phyloP scores from a whole-genome alignment of 495 filamentous ascomycete genomes.

The Tricharina praecox region DNA sequence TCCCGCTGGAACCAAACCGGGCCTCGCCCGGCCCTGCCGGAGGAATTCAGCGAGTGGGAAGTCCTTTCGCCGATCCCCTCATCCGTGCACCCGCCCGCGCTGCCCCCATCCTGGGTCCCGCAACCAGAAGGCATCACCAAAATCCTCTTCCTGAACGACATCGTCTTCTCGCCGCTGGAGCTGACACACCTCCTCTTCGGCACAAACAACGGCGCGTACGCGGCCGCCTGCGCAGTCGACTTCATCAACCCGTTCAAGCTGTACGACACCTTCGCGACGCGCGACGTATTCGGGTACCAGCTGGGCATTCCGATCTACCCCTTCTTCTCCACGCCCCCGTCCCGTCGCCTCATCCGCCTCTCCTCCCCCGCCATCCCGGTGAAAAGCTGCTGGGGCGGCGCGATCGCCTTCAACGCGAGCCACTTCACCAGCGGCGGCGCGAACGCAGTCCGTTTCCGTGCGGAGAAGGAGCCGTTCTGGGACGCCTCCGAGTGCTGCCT shows the following conservation, averaged over 20 bases:
- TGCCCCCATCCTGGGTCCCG: constrained; percentile 20
- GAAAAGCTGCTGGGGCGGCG: constrained; percentile 66
- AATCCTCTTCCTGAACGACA: constrained; percentile 61
- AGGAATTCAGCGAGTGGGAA: background rate
- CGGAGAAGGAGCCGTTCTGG: constrained; percentile 48
- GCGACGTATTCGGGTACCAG: constrained; percentile 54
- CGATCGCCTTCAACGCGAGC: constrained; percentile 58
- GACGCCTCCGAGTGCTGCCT: constrained; percentile 69
- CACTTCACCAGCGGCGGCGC: constrained; percentile 34
- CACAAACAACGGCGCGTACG: constrained; percentile 48
- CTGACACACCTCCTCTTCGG: constrained; percentile 57
- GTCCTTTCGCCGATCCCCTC: background rate
- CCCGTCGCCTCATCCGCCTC: constrained; percentile 42
- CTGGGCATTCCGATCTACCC: constrained; percentile 59
- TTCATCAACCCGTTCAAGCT: constrained; percentile 62
- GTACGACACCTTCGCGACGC: constrained; percentile 67
- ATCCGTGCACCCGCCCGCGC: background rate
- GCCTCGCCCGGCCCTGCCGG: background rate
- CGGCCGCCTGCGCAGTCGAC: constrained; percentile 67
- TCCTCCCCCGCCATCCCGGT: constrained; percentile 55
- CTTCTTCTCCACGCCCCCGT: constrained; percentile 51
- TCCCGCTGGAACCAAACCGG: constrained; percentile 10
- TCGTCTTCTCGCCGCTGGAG: constrained; percentile 53
- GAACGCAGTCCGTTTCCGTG: constrained; percentile 44
- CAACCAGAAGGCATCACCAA: constrained; percentile 41